phyloP scores from a whole-genome alignment of 2,329 filamentous ascomycete genomes.

The Ophiosphaerella korrae region DNA sequence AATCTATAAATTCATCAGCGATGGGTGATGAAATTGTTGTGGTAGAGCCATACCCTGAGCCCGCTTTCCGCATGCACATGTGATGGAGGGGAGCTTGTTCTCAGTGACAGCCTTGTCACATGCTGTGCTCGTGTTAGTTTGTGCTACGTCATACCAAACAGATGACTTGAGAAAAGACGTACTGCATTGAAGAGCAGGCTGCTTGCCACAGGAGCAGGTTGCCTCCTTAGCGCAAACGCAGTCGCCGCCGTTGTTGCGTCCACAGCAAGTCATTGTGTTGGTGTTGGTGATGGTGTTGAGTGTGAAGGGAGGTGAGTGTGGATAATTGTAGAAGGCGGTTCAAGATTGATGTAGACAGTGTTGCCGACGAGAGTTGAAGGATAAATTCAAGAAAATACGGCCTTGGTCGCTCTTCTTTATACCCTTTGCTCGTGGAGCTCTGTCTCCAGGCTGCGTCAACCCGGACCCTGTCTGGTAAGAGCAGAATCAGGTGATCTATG shows the following conservation, averaged over 20 bases:
- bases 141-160: constrained; percentile 5
- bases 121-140: constrained; percentile 34
- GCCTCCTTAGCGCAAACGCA: constrained; percentile 65
- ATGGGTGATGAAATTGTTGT: not conserved
- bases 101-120: constrained; percentile 78
- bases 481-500: constrained; percentile 26
- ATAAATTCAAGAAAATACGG: constrained; percentile 8
- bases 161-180: constrained; percentile 23
- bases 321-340: constrained; percentile 6
- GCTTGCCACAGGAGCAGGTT: constrained; percentile 86
- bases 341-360: not conserved
- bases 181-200: constrained; percentile 82
- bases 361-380: constrained; percentile 3
- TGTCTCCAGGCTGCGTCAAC: constrained; percentile 16
- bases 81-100: constrained; percentile 71
- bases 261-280: constrained; percentile 61
- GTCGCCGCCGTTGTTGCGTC: constrained; percentile 56
- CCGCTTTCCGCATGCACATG: constrained; percentile 79
- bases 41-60: constrained; percentile 63
- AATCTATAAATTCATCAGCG: constrained; percentile 27
- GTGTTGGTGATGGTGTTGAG: constrained; percentile 17
- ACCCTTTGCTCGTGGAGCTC: constrained; percentile 9
- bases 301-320: constrained; percentile 2
- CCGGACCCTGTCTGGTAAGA: constrained; percentile 20
- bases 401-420: constrained; percentile 20